Conservation (phyloP, 75 land plant species). For the Isoetes taiwanensis region DNA sequence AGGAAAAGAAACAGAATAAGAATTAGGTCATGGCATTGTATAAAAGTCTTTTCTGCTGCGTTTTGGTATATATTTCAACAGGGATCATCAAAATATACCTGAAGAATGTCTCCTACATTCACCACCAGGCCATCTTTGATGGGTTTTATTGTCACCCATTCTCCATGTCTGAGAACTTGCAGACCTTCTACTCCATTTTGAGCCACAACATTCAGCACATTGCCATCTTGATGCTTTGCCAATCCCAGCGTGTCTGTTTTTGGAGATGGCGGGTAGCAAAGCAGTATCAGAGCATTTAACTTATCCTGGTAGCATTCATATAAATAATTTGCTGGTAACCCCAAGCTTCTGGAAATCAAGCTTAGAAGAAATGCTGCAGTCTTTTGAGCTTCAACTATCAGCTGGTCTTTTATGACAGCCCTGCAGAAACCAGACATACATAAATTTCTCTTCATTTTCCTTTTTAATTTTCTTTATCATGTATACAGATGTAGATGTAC, state of each 20-base stretch:
- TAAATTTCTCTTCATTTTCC: no score
- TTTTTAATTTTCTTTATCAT: no score
- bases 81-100: no score
- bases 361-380: conserved; percentile 22
- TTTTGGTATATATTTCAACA: no score
- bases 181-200: conserved; percentile 64
- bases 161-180: conserved; percentile 49
- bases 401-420: conserved; percentile 27
- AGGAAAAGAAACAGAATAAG: background rate
- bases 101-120: conserved; percentile 62
- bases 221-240: conserved; percentile 52
- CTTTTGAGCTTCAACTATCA: conserved; percentile 40
- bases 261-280: conserved; percentile 8
- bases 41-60: no score
- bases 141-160: conserved; percentile 69
- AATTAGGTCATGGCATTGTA: no score
- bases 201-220: conserved; percentile 45
- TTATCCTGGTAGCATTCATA: conserved; percentile 4
- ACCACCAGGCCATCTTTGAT: conserved; percentile 52
- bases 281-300: conserved; percentile 1
- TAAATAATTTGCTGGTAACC: conserved; percentile 28
- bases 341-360: conserved; percentile 54
- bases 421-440: background rate
- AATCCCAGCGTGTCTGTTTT: conserved; percentile 62
- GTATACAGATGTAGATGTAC: background rate